Conservation (phyloP, 2,329 filamentous ascomycete genomes). For the Pseudomassariella vexata region DNA sequence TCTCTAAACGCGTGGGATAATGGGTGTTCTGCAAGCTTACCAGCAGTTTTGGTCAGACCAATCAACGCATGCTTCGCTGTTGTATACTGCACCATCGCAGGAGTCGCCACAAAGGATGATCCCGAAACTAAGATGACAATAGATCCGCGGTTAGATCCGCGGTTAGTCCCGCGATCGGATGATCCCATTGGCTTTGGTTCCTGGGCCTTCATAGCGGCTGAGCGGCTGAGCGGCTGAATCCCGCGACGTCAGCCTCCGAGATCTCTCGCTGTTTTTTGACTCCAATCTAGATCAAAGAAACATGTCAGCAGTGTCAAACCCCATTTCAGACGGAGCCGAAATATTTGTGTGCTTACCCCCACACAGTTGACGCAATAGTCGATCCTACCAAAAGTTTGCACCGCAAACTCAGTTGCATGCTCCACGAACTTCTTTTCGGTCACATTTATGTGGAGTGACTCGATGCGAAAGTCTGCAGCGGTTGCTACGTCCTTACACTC, state of each 20-base stretch:
- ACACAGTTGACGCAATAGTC: conserved; percentile 3
- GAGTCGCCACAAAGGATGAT: neutral
- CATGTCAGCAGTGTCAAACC: too few species aligned
- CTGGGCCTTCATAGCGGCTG: conserved; percentile 2
- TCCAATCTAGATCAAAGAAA: too few species aligned
- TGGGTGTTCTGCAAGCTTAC: too few species aligned
- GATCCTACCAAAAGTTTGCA: neutral
- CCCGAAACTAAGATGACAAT: neutral
- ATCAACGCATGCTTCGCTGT: neutral
- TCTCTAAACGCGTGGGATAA: too few species aligned
- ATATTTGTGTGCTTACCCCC: too few species aligned
- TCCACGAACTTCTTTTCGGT: neutral
- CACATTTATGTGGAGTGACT: too few species aligned
- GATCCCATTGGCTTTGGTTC: neutral
- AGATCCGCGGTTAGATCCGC: too few species aligned
- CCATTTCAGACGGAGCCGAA: too few species aligned
- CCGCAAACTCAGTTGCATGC: neutral
- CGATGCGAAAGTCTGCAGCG: too few species aligned
- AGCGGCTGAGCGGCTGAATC: neutral
- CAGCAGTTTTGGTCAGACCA: neutral
- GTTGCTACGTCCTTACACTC: too few species aligned
- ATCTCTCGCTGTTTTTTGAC: neutral
- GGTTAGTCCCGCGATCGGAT: too few species aligned
- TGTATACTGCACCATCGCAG: neutral
- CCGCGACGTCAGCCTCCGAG: conserved; percentile 1